These are phyloP conservation scores for Parasitella parasitica DNA, from an alignment of 371 early-diverging fungal genomes.

Conservation along the genomic window DNA sequence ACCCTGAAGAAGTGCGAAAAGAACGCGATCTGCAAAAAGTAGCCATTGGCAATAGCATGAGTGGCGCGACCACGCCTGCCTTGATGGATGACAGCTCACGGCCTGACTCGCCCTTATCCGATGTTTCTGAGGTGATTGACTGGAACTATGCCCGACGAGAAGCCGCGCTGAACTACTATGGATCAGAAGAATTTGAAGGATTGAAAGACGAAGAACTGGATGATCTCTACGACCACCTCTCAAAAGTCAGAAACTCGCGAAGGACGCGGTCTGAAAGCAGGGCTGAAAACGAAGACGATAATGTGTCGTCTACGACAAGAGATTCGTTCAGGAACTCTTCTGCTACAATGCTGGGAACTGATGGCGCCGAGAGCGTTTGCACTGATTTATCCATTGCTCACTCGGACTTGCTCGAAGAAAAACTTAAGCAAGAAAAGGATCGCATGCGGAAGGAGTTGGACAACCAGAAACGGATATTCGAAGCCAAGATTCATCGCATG, in stretches of 20 bases:
- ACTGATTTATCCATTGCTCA: conserved; percentile 39
- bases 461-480: conserved; percentile 47
- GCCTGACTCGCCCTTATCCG: conserved; percentile 57
- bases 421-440: conserved; percentile 52
- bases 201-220: conserved; percentile 64
- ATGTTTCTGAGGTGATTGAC: conserved; percentile 66
- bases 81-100: conserved; percentile 28
- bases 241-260: conserved; percentile 53
- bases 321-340: conserved; percentile 49
- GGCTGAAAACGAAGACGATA: conserved; percentile 40
- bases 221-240: conserved; percentile 57
- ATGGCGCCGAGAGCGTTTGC: conserved; percentile 47
- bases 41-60: conserved; percentile 23
- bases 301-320: conserved; percentile 49
- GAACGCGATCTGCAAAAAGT: conserved; percentile 59
- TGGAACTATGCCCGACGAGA: conserved; percentile 82
- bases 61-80: not conserved
- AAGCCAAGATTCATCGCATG: conserved; percentile 49
- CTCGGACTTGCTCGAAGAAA: conserved; percentile 47
- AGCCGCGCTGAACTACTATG: conserved; percentile 54
- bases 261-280: conserved; percentile 57
- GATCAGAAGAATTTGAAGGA: conserved; percentile 45
- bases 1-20: conserved; percentile 82
- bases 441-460: conserved; percentile 58
- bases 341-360: conserved; percentile 32